Conservation (phyloP, 1,284 basidiomycete species). For the Boletus mariae region DNA sequence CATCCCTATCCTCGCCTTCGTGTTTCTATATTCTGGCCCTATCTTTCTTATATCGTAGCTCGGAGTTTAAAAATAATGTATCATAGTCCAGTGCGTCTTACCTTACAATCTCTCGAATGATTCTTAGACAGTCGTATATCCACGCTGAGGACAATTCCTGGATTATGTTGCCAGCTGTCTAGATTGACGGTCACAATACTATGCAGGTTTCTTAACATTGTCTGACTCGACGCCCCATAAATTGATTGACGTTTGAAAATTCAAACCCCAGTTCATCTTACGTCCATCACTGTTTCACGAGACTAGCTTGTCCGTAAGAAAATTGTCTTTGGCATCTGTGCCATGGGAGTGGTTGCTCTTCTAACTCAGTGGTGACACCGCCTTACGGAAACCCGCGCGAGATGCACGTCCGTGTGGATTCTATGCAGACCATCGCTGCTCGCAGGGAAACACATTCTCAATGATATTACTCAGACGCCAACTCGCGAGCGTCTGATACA, state of each 20-base stretch:
- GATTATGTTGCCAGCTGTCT: neutral
- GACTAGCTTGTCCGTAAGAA: neutral
- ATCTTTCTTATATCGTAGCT: constrained; percentile 10
- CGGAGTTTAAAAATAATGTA: constrained; percentile 28
- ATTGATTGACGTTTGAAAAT: neutral
- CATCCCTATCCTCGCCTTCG: constrained; percentile 14
- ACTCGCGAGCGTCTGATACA: neutral
- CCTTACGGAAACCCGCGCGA: neutral
- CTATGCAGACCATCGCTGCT: neutral
- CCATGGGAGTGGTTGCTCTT: neutral
- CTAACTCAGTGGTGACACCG: neutral
- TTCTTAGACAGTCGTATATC: neutral
- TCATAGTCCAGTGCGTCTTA: constrained; percentile 19
- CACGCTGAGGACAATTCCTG: neutral
- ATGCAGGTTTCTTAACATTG: neutral
- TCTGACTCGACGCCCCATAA: neutral
- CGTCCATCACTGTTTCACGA: neutral
- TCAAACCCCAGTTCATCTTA: neutral
- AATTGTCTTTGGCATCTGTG: neutral
- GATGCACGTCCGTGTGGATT: neutral
- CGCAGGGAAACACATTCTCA: neutral
- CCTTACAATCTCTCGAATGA: constrained; percentile 20
- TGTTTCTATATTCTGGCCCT: constrained; percentile 13
- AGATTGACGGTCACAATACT: neutral
- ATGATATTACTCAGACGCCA: neutral